Base-by-base conservation (phyloP, 371 early-diverging fungal genomes). In the Mitosporidium daphniae region DNA sequence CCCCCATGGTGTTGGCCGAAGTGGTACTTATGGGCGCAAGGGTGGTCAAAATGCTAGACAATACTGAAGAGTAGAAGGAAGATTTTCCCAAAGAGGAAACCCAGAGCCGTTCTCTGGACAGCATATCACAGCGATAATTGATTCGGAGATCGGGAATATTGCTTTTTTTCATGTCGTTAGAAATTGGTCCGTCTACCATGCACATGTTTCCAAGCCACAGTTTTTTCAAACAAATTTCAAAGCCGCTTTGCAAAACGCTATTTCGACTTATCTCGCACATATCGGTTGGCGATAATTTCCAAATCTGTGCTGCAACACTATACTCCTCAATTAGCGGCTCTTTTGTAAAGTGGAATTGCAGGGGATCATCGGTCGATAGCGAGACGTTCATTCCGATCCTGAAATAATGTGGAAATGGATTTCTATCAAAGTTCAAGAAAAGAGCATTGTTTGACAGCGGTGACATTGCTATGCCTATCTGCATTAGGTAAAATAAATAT, bases 321-420 rank as follows among this genome's bases (percentile, higher is more conserved):
- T 84, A 93, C 41, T 93, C 94, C 41, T 93, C 94, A 39, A 89
- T 93, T 36, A 93, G 39, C 0, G 94, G 94, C 41, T 93, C 94
- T 37, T 72, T 71, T 8, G 89, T 86, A 31, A 72, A 86, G 35
- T 93, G 94, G 52, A 93, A 89, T 43, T 93, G 91, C 13, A 93
- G 40, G 3, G 94, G 94, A 46, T 93, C 94, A 42, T 93, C 94
- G 1, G 89, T 86, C 3, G 80, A 78, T 17, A 93, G 47, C 5
- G 69, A 67, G 12, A 93, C 69, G 35, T 89, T 86, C 21, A 93
- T 54, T 0, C 94, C 94, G 12, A 75, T 64, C 27, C 78, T 66
- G 55, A 84, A 89, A 45, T 72, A 93, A 4, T 52, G 23, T 21
- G 68, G 58, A 38, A 93, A 64, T 2, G 94, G 94, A 41, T 86